Percentiles rank a stretch among this genome's conserved stretches.
Evolutionary conservation across 2,329 filamentous ascomycete genomes (phyloP).

Genomic region (Pseudopithomyces chartarum): DNA sequence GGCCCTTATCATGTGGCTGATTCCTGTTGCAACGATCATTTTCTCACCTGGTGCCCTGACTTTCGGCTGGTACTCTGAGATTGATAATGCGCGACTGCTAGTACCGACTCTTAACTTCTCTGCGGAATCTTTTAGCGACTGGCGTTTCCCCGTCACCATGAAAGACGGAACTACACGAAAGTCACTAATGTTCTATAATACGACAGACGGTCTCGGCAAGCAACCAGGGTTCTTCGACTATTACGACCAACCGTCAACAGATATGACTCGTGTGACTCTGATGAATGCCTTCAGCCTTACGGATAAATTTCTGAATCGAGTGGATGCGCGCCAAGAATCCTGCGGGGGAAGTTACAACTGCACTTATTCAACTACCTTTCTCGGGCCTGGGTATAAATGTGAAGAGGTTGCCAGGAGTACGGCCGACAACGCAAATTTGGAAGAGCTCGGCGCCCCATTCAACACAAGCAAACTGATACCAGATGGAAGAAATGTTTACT

Average conservation of each 20-base stretch:
- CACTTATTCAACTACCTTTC: conserved; percentile 36
- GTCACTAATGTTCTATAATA: conserved; percentile 42
- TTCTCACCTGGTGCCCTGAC: conserved; percentile 45
- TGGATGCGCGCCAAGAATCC: conserved; percentile 41
- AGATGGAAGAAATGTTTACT: conserved; percentile 33
- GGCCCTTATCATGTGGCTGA: conserved; percentile 40
- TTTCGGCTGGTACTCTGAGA: conserved; percentile 38
- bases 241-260: conserved; percentile 41
- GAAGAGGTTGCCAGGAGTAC: conserved; percentile 29
- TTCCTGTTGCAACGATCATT: conserved; percentile 44
- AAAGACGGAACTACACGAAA: conserved; percentile 27
- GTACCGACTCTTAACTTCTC: conserved; percentile 38
- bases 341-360: conserved; percentile 42
- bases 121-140: conserved; percentile 38
- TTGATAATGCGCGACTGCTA: conserved; percentile 15
- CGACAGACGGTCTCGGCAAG: conserved; percentile 28
- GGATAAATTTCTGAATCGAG: conserved; percentile 27
- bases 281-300: conserved; percentile 35
- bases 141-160: conserved; percentile 33
- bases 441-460: conserved; percentile 36
- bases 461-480: conserved; percentile 37
- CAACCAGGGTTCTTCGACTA: conserved; percentile 39
- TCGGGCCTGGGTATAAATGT: conserved; percentile 41
- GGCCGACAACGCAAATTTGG: conserved; percentile 23
- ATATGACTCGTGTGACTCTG: conserved; percentile 33